Base-by-base conservation (phyloP, 345 rosid species). In the Capsella bursapastoris region DNA sequence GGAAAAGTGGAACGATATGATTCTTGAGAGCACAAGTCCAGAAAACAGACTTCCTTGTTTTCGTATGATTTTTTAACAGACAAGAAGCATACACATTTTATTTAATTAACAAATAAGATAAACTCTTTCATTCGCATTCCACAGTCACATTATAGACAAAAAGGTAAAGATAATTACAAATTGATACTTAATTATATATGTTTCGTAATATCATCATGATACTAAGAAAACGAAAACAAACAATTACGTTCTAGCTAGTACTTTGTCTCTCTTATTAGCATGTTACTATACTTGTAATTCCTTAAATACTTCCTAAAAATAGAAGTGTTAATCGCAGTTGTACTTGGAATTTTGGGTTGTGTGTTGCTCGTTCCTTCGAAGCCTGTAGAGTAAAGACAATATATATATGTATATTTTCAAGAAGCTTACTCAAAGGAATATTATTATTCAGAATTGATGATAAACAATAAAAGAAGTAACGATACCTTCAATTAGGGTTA, bases 1-100 rank as follows among this genome's bases (percentile, higher is more conserved):
- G 69, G 65, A 47, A 55, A 76, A 45, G 58, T 62, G 57, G 79
- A 62, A 35, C 34, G 29, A 75, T 29, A 31, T 75, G 49, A 38
- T 13, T 57, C 35, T 56, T 68, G 57, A 43, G 50, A 43, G 50
- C 22, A 40, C 11, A 45, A 51, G 60, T 67, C 53, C 56, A 68
- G 28, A 68, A 43, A 32, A 52, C 56, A 68, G 35, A 51, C 31
- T 51, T 68, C 73, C 41, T 68, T 10, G 27, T 40, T 75, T 70
- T 68, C 62, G 68, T 51, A 13, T 29, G 53, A 29, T 31, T 22
- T 22, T 22, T 22, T 16, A 28, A 16, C 38, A 22, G 25, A 38
- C 31, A 66, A 40, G 34, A 57, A 40, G 34, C 50, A 10, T 10
- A 38, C 14, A 15, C 13, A 57, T 8, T 10, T 66, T 49, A 12